These are phyloP conservation scores for Colletotrichum sidae DNA, from an alignment of 2,329 filamentous ascomycete genomes.

Conservation along the genomic window DNA sequence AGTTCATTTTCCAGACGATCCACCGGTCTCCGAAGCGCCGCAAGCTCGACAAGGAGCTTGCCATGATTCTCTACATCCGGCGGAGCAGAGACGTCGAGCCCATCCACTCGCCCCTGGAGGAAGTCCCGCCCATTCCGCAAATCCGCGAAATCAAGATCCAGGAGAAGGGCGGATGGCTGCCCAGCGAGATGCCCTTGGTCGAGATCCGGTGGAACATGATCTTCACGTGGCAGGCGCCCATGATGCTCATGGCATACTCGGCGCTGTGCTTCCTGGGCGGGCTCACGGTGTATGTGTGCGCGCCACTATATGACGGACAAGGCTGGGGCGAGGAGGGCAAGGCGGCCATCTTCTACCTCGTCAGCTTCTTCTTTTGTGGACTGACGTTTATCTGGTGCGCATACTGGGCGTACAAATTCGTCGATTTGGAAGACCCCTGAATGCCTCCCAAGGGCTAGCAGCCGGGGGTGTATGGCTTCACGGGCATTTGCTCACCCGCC, in stretches of 20 bases:
- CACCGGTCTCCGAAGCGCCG: slow-evolving; percentile 34
- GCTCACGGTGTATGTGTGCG: slow-evolving; percentile 41
- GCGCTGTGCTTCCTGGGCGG: slow-evolving; percentile 41
- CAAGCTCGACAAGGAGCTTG: slow-evolving; percentile 33
- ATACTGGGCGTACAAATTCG: slow-evolving; percentile 44
- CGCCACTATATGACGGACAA: slow-evolving; percentile 40
- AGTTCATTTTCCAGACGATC: slow-evolving; percentile 43
- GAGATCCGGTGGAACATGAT: slow-evolving; percentile 45
- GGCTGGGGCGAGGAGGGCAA: slow-evolving; percentile 36
- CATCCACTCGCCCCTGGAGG: slow-evolving; percentile 29
- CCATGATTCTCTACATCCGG: slow-evolving; percentile 39
- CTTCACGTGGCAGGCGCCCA: slow-evolving; percentile 45
- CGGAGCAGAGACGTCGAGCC: slow-evolving; percentile 24
- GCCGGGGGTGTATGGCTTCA: background rate
- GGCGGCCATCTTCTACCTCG: slow-evolving; percentile 40
- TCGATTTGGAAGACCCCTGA: slow-evolving; percentile 37
- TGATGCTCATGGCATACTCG: slow-evolving; percentile 44
- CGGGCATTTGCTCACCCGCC: slow-evolving; percentile 1
- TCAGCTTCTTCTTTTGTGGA: slow-evolving; percentile 37
- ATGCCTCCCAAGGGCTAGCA: background rate
- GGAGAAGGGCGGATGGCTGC: slow-evolving; percentile 33
- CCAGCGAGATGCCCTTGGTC: slow-evolving; percentile 35
- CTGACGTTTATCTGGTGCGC: slow-evolving; percentile 43
- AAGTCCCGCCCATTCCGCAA: slow-evolving; percentile 34
- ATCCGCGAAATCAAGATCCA: slow-evolving; percentile 31